Base-by-base conservation (phyloP, 352 stramenopile species). In the Globisporangium splendens region DNA sequence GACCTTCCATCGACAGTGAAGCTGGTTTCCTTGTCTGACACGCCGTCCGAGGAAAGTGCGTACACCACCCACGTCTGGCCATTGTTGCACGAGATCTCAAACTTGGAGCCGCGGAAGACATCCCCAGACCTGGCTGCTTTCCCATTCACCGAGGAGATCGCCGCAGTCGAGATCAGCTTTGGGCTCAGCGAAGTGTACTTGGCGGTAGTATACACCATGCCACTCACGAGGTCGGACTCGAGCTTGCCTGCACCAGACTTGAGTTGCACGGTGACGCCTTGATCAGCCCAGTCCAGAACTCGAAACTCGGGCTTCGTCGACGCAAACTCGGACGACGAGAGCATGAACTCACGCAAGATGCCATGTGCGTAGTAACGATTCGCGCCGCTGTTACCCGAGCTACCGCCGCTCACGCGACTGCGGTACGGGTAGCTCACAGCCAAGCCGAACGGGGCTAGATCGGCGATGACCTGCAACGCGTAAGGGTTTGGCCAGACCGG, bases 31-130 rank as follows among this genome's bases (percentile, higher is more conserved):
- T 83, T 75, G 7, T 80, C 70, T 22, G 44, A 67, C 3, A 47
- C 39, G 17, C 67, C 73, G 46, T 87, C 74, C 14, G 58, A 67
- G 17, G 68, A 72, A 7, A 86, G 66, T 42, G 75, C 49, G 59
- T 86, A 88, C 11, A 89, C 43, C 0, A 86, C 66, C 79, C 79
- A 89, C 52, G 75, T 81, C 51, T 83, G 67, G 10, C 75, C 75
- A 50, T 63, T 83, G 50, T 76, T 84, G 60, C 77, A 78, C 53
- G 70, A 46, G 44, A 89, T 60, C 48, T 73, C 59, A 48, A 89
- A 81, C 63, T 80, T 85, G 39, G 63, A 73, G 28, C 62, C 68
- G 15, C 41, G 62, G 24, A 64, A 60, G 33, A 63, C 61, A 33
- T 54, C 62, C 18, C 62, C 47, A 17, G 46, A 31, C 24, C 24